These are phyloP conservation scores for Rhynchospora breviuscula DNA, from an alignment of 176 grass and related monocot genomes.

Conservation along the genomic window DNA sequence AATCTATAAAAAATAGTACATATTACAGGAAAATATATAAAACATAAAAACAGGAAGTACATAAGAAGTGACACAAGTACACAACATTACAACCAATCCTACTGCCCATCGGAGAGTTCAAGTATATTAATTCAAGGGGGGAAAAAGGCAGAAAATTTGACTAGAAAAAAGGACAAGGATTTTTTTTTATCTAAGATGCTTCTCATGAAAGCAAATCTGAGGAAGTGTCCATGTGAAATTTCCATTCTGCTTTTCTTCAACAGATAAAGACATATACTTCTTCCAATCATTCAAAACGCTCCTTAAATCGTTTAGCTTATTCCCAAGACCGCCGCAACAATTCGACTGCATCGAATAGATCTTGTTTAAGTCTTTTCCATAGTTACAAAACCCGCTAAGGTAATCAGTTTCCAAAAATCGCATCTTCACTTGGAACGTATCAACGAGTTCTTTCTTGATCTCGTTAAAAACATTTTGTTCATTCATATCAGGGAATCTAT, in stretches of 20 bases:
- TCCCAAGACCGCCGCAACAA: constrained; percentile 13
- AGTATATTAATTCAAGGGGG: neutral
- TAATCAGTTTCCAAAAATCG: constrained; percentile 43
- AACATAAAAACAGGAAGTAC: too few relatives aligned
- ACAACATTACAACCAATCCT: too few relatives aligned
- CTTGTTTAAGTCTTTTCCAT: constrained; percentile 33
- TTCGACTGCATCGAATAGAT: constrained; percentile 33
- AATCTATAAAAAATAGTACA: too few relatives aligned
- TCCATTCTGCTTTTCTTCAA: neutral
- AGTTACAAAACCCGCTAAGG: constrained; percentile 36
- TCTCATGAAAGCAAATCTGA: neutral
- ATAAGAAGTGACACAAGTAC: too few relatives aligned
- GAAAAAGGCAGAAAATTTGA: neutral
- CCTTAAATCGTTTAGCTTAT: constrained; percentile 25
- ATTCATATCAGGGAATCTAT: neutral
- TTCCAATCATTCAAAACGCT: constrained; percentile 29
- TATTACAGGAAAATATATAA: too few relatives aligned
- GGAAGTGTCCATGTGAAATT: constrained; percentile 18
- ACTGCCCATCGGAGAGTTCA: neutral
- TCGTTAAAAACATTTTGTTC: constrained; percentile 40
- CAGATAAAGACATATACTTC: neutral
- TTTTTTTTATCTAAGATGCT: neutral
- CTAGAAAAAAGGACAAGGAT: neutral
- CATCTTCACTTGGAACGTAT: neutral
- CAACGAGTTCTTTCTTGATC: constrained; percentile 26